Evolutionary conservation across 1,139 yeast genomes (phyloP).

Genomic region (Debaryomycetaceae sp.): DNA sequence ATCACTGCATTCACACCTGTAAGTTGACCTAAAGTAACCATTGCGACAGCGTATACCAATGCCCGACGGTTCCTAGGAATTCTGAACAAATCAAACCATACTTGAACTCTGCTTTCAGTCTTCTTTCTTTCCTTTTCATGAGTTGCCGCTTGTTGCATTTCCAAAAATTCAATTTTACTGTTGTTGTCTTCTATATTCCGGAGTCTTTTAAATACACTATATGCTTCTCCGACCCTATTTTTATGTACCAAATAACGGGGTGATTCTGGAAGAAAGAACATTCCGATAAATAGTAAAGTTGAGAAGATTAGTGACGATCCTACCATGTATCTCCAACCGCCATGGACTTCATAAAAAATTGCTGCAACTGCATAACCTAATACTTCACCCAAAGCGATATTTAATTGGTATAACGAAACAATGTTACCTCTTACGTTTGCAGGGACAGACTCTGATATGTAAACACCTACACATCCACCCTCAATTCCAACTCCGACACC

Average conservation of each 20-base stretch:
- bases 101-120: constrained; percentile 23
- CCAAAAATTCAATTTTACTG: constrained; percentile 50
- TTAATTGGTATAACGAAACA: constrained; percentile 56
- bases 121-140: constrained; percentile 23
- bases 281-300: constrained; percentile 44
- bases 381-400: constrained; percentile 58
- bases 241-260: constrained; percentile 54
- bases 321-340: constrained; percentile 60
- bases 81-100: constrained; percentile 47
- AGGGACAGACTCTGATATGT: constrained; percentile 59
- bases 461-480: constrained; percentile 59
- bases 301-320: constrained; percentile 59
- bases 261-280: constrained; percentile 48
- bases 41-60: constrained; percentile 49
- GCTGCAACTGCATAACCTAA: constrained; percentile 57
- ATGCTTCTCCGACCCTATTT: constrained; percentile 49
- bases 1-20: constrained; percentile 56
- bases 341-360: constrained; percentile 49
- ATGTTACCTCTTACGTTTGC: constrained; percentile 55
- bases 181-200: constrained; percentile 39
- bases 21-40: constrained; percentile 56
- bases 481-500: constrained; percentile 62
- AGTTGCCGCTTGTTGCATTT: constrained; percentile 32
- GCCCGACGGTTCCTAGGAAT: constrained; percentile 59
- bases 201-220: constrained; percentile 52